phyloP scores from a whole-genome alignment of 352 stramenopile species.

The Pythium volutum region DNA sequence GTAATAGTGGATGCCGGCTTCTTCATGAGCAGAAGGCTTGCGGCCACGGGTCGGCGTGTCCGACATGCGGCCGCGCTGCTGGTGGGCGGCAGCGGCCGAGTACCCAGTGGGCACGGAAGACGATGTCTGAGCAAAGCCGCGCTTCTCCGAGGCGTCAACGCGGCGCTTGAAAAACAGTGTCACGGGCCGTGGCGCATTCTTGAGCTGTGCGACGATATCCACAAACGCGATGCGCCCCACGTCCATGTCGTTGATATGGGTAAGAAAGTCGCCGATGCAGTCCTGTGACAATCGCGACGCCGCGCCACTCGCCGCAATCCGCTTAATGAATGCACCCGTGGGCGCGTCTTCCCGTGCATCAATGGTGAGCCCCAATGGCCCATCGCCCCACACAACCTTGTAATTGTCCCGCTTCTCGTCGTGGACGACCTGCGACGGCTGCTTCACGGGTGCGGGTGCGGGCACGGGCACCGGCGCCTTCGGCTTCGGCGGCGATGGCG shows the following conservation, averaged over 20 bases:
- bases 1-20: conserved; percentile 64
- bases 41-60: conserved; percentile 39
- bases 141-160: conserved; percentile 8
- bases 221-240: conserved; percentile 68
- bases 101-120: conserved; percentile 32
- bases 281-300: conserved; percentile 74
- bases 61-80: conserved; percentile 29
- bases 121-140: conserved; percentile 41
- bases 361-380: conserved; percentile 76
- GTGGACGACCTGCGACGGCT: conserved; percentile 28
- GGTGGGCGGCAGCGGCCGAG: conserved; percentile 6
- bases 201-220: conserved; percentile 76
- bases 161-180: conserved; percentile 73
- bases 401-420: conserved; percentile 50
- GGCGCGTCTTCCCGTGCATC: conserved; percentile 52
- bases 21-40: conserved; percentile 27
- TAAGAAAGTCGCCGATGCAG: conserved; percentile 77
- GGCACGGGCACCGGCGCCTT: conserved; percentile 12
- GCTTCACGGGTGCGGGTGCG: conserved; percentile 9
- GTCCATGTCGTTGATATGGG: conserved; percentile 86
- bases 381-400: conserved; percentile 76
- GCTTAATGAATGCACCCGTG: conserved; percentile 80
- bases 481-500: conserved; percentile 25
- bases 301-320: conserved; percentile 68
- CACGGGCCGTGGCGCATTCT: conserved; percentile 73